These are phyloP conservation scores for Blumeriella jaapii DNA, from an alignment of 2,329 filamentous ascomycete genomes.

Conservation along the genomic window DNA sequence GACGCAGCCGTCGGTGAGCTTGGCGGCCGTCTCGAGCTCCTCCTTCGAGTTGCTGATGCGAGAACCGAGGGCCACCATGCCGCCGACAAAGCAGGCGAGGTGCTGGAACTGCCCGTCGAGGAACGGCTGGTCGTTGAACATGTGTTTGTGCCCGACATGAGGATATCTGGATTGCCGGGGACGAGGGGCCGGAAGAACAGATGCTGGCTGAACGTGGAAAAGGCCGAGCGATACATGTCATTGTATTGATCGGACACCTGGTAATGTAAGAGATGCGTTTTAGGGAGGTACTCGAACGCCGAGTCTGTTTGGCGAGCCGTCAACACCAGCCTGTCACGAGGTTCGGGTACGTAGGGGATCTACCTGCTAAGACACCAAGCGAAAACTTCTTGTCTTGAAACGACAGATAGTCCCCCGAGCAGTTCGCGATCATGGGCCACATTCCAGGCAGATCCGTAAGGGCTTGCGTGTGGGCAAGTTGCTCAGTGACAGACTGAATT, in stretches of 20 bases:
- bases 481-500: constrained; percentile 42
- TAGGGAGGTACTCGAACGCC: constrained; percentile 51
- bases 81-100: constrained; percentile 59
- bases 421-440: constrained; percentile 45
- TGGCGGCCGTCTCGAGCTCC: constrained; percentile 43
- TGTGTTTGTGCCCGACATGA: constrained; percentile 36
- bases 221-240: constrained; percentile 2
- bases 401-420: constrained; percentile 33
- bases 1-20: constrained; percentile 50
- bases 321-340: constrained; percentile 35
- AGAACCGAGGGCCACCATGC: constrained; percentile 57
- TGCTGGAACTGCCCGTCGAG: constrained; percentile 40
- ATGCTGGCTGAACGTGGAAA: background rate
- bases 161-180: constrained; percentile 27
- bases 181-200: constrained; percentile 35
- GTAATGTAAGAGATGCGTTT: constrained; percentile 25
- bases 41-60: constrained; percentile 42
- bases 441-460: constrained; percentile 45
- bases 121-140: constrained; percentile 29
- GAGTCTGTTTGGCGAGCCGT: constrained; percentile 38
- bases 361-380: constrained; percentile 29
- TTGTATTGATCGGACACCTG: constrained; percentile 4
- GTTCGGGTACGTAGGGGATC: background rate
- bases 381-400: constrained; percentile 5
- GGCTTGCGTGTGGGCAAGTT: constrained; percentile 40